phyloP scores from a whole-genome alignment of 2,329 filamentous ascomycete species.

The Orbilia javanica region DNA sequence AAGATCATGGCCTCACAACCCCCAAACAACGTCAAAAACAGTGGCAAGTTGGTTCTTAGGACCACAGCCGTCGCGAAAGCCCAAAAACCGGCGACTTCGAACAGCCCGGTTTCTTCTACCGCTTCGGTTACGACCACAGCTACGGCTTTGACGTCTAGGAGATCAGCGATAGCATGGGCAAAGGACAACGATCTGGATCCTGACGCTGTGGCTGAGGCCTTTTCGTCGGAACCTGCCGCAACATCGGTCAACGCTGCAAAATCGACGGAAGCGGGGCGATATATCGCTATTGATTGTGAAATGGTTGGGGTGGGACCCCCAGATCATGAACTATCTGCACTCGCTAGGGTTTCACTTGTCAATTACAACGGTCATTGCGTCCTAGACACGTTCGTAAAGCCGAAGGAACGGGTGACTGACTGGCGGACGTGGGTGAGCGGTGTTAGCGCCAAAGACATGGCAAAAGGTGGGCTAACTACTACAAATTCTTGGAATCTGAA shows the following conservation, averaged over 20 bases:
- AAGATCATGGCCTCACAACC: constrained; percentile 21
- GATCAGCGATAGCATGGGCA: constrained; percentile 42
- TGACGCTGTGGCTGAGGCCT: constrained; percentile 61
- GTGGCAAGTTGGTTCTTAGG: constrained; percentile 42
- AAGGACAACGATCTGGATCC: constrained; percentile 48
- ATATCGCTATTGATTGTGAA: constrained; percentile 93
- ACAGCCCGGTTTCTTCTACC: neutral
- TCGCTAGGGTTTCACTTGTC: constrained; percentile 89
- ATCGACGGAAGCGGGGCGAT: constrained; percentile 82
- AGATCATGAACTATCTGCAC: constrained; percentile 76
- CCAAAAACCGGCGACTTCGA: constrained; percentile 30
- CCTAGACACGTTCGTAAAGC: constrained; percentile 91
- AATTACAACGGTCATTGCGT: constrained; percentile 94
- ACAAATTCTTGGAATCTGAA: constrained; percentile 40
- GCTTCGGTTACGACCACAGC: neutral
- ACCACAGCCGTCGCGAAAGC: constrained; percentile 43
- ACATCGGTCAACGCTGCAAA: constrained; percentile 59
- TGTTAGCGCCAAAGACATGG: constrained; percentile 80
- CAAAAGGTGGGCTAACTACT: constrained; percentile 62
- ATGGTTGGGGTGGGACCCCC: constrained; percentile 90
- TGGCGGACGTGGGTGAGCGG: constrained; percentile 91
- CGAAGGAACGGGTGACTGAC: constrained; percentile 82
- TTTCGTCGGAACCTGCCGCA: neutral
- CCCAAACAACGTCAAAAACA: constrained; percentile 10
- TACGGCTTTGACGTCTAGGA: constrained; percentile 7